Evolutionary conservation across 805 yeast species (phyloP), one percentile per base, ranked within the genome.

Genomic region (Wickerhamiella siamensis): DNA sequence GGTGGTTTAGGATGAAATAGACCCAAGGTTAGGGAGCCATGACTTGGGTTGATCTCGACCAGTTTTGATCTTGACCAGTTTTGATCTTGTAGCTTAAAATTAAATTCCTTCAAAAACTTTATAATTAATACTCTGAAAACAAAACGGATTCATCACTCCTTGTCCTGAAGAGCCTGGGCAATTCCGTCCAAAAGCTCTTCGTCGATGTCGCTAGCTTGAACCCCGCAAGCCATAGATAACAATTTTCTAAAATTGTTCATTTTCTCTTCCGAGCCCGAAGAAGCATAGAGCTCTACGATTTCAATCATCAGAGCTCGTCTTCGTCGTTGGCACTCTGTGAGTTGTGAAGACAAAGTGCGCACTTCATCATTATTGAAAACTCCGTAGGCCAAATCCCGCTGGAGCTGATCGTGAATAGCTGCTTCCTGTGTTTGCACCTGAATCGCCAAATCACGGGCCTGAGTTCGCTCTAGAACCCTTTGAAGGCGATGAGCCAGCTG

Each of bases 221-320:
- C 68, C 2, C 83, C 94, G 56, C 93, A 81, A 38, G 83, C 73
- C 37, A 76, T 63, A 19, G 88, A 73, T 34, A 91, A 77, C 46
- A 88, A 66, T 53, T 76, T 75, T 48, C 94, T 70, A 64, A 88
- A 80, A 56, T 83, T 84, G 52, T 75, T 71, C 74, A 83, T 78
- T 57, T 77, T 79, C 24, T 64, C 65, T 12, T 70, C 65, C 38
- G 58, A 69, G 17, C 66, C 66, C 0, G 70, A 64, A 32, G 69
- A 59, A 21, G 72, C 69, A 51, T 64, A 64, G 34, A 66, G 52
- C 42, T 69, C 65, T 6, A 77, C 70, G 14, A 83, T 70, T 40
- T 68, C 66, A 41, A 67, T 64, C 19, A 69, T 63, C 38, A 64
- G 54, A 34, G 55, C 51, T 38, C 63, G 52, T 31, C 76, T 62